Conservation (phyloP, 257 asterid species). For the Solanum virginianum region DNA sequence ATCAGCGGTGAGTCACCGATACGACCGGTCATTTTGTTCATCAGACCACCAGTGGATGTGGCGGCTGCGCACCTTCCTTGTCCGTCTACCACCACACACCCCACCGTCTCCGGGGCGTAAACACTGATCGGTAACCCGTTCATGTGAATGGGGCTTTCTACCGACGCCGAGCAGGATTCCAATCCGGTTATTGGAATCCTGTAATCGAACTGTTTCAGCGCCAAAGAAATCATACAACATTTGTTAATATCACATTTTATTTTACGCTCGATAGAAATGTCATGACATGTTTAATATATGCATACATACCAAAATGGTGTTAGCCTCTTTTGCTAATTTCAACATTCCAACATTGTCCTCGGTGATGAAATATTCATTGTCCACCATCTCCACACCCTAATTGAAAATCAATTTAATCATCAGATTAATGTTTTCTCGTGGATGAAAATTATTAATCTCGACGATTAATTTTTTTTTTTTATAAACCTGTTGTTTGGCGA, state of each 20-base stretch:
- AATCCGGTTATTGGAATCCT: constrained; percentile 40
- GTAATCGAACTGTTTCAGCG: constrained; percentile 52
- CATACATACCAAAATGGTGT: constrained; percentile 47
- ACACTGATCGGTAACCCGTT: constrained; percentile 81
- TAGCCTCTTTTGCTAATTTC: constrained; percentile 89
- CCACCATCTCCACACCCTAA: constrained; percentile 81
- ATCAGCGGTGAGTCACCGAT: constrained; percentile 93
- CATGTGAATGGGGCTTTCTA: constrained; percentile 53
- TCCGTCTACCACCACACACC: constrained; percentile 86
- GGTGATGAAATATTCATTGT: constrained; percentile 72
- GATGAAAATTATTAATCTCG: background rate
- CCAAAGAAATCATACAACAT: background rate
- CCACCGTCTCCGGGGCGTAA: constrained; percentile 88
- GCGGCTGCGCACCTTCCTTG: constrained; percentile 88
- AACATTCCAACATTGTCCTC: constrained; percentile 89
- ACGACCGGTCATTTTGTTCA: constrained; percentile 83
- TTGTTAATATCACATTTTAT: background rate
- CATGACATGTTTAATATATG: background rate
- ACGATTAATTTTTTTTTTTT: background rate
- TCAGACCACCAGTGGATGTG: constrained; percentile 91
- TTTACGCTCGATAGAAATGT: background rate
- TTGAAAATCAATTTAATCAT: background rate
- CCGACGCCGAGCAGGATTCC: constrained; percentile 41
- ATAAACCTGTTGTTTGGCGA: constrained; percentile 69
- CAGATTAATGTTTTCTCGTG: background rate